Evolutionary conservation across 371 early-diverging fungal genomes (phyloP), one percentile per base, ranked within the genome.

Genomic region (Vairimorpha necatrix): DNA sequence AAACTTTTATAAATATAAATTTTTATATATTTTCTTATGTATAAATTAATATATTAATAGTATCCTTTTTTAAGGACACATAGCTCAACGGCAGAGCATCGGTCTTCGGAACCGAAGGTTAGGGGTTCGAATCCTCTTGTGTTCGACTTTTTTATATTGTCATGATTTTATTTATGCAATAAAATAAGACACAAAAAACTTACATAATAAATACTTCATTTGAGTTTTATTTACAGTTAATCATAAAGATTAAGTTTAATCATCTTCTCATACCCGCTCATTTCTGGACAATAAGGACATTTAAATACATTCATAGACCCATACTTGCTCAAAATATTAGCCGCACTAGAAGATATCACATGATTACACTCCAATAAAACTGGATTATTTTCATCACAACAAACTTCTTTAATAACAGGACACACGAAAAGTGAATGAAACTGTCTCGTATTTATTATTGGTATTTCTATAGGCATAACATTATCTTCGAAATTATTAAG

Each of bases 331-430:
- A 96, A 87, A 65, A 91, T 87, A 2, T 84, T 87, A 74, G 95
- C 84, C 76, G 90, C 90, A 75, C 93, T 95, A 80, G 90, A 88
- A 84, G 91, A 91, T 36, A 97, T 88, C 0, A 94, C 94, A 84
- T 97, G 96, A 2, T 95, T 94, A 84, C 97, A 97, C 2, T 88
- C 87, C 90, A 97, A 88, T 91, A 93, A 91, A 91, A 94, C 94
- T 0, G 96, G 97, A 38, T 95, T 95, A 76, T 97, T 97, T 4
- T 87, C 88, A n/a, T 89, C 89, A 6, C 24, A 33, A 56, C 69
- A 76, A 80, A 91, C 91, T 77, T 93, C 94, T 84, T 94, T 94
- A 38, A 90, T 89, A 0, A 97, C 96, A 4, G 97, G 97, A 83
- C 97, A 97, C 4, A 91, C 90, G 87, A 97, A 96, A 9, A 94